Evolutionary conservation across 805 yeast genomes (phyloP), one percentile per base, ranked within the genome.

Genomic region (Schwanniomyces occidentalis): DNA sequence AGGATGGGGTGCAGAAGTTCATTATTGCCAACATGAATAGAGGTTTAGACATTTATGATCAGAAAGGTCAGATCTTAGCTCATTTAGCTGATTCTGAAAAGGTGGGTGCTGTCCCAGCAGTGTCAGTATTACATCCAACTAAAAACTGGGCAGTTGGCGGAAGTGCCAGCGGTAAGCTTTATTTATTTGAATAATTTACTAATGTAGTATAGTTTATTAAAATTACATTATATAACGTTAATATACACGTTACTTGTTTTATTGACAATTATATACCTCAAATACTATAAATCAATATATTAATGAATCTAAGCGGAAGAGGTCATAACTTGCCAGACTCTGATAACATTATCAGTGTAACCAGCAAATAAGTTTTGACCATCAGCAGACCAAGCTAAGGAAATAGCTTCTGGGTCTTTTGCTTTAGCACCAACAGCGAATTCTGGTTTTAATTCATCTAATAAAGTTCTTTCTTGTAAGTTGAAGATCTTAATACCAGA

Each of bases 301-400:
- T 25, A 13, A 22, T 14, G 9, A 30, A 26, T 37, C 58, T 69
- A 69, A 61, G 73, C 72, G 45, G 73, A 68, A 51, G 82, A 74
- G 76, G 95, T 87, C 98, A 93, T 93, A 63, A 93, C 96, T 84
- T 93, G 98, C 99, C 99, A 93, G 75, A 93, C 99, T 80, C 99
- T 91, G 82, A 93, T 91, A 70, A 85, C 81, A 81, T 87, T 87
- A 77, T 93, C 99, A 65, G 97, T 90, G 96, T 93, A 93, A 82
- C 99, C 99, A 62, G 98, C 96, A 71, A 88, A 93, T 75, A 93
- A 82, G 85, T 85, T 88, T 82, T 91, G 98, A 72, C 99, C 99
- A 63, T 93, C 99, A 73, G 96, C 91, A 62, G 98, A 90, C 99
- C 99, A 93, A 71, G 97, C 88, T 70, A 93, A 82, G 54, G 98